Conservation (phyloP, 1,139 yeast species). For the Chernovozyma sophiae-reginae region DNA sequence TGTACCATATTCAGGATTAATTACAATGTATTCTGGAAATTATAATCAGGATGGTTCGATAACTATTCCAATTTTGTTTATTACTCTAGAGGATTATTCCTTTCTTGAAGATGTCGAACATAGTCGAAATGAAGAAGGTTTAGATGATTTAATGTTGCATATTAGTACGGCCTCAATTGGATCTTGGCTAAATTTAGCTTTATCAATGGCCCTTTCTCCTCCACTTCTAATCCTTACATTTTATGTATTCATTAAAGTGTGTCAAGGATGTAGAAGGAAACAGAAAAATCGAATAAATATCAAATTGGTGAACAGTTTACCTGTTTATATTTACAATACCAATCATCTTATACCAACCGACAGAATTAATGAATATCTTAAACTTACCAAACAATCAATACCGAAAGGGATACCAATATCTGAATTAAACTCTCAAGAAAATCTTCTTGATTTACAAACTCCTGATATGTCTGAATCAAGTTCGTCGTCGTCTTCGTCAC, state of each 20-base stretch:
- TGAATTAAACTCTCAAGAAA: constrained; percentile 1
- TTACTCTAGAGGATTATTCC: constrained; percentile 33
- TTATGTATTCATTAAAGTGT: constrained; percentile 28
- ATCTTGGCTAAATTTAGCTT: constrained; percentile 35
- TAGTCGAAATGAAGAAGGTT: constrained; percentile 8
- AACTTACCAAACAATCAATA: constrained; percentile 20
- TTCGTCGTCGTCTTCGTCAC: constrained; percentile 18
- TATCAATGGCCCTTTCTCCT: constrained; percentile 43
- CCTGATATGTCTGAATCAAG: constrained; percentile 11
- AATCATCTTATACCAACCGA: constrained; percentile 31
- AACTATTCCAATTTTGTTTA: constrained; percentile 34
- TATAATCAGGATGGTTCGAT: constrained; percentile 37
- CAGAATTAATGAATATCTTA: constrained; percentile 26
- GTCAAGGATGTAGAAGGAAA: constrained; percentile 26
- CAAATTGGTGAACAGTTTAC: constrained; percentile 32
- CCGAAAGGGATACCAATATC: constrained; percentile 4
- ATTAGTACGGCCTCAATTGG: constrained; percentile 36
- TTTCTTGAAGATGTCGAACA: not conserved
- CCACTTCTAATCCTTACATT: constrained; percentile 37
- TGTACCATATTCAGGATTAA: constrained; percentile 34
- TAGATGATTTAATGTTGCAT: constrained; percentile 12
- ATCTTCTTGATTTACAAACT: constrained; percentile 1
- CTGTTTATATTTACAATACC: constrained; percentile 36
- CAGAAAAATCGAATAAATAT: constrained; percentile 29
- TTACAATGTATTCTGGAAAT: constrained; percentile 41